Conservation (phyloP, 208 protist species). For the Acanthamoeba triangularis region DNA sequence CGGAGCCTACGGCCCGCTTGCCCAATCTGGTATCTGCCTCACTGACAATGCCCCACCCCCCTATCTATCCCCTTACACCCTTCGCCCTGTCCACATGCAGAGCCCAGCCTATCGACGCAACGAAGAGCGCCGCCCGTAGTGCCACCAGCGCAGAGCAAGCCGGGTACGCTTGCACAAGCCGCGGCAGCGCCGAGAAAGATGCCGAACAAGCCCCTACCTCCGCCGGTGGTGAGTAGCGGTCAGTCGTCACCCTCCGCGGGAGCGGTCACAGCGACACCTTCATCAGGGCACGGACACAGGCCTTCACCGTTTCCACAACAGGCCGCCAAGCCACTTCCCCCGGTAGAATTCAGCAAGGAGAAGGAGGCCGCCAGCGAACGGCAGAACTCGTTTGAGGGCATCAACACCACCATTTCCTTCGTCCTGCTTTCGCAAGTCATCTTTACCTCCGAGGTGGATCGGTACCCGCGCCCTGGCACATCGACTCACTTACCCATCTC, state of each 20-base stretch:
- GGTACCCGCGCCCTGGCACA: neutral
- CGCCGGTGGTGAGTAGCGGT: neutral
- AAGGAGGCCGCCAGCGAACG: neutral
- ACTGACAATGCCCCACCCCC: too few species aligned
- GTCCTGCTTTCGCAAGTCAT: conserved; percentile 8
- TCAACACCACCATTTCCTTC: conserved; percentile 43
- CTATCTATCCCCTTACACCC: too few species aligned
- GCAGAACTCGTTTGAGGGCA: conserved; percentile 16
- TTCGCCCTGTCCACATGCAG: neutral
- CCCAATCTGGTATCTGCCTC: neutral
- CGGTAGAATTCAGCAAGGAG: neutral
- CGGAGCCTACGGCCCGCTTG: neutral
- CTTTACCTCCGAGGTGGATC: conserved; percentile 9
- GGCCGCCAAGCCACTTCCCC: neutral
- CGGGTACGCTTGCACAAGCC: neutral
- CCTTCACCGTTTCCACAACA: neutral
- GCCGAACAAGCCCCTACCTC: conserved; percentile 37
- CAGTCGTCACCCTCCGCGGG: neutral
- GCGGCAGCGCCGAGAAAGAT: neutral
- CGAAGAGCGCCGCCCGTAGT: neutral
- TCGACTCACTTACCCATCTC: neutral
- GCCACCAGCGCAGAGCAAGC: neutral
- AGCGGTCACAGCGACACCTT: neutral
- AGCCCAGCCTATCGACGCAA: neutral
- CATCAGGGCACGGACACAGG: neutral